Percentiles rank a stretch among this genome's conserved stretches.
These are phyloP conservation scores for Nidularia sp. DNA, from an alignment of 768 basidiomycete genomes.

Conservation along the genomic window DNA sequence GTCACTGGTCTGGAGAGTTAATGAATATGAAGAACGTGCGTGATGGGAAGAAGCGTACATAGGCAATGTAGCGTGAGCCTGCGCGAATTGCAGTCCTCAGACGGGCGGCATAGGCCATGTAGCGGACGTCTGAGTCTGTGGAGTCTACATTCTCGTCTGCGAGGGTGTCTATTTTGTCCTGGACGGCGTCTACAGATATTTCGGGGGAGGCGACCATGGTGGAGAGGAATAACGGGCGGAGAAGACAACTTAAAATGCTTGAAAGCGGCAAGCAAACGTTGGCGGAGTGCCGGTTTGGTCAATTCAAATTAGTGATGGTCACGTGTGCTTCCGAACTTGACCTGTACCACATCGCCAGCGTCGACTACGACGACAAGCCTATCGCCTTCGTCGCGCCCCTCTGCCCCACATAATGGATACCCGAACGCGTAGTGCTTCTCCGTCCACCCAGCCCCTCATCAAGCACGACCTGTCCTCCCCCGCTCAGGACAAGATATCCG, in stretches of 20 bases:
- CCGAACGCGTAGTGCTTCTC: constrained; percentile 36
- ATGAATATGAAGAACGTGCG: constrained; percentile 4
- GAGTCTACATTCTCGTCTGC: constrained; percentile 63
- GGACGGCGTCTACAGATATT: constrained; percentile 33
- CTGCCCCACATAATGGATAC: constrained; percentile 32
- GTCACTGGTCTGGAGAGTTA: constrained; percentile 61
- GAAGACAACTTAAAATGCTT: neutral
- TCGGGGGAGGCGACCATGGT: constrained; percentile 17
- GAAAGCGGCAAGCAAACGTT: neutral
- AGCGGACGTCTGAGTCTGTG: constrained; percentile 64
- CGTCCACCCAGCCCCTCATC: constrained; percentile 16
- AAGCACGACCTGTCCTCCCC: constrained; percentile 28
- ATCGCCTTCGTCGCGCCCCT: constrained; percentile 13
- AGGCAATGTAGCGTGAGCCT: constrained; percentile 69
- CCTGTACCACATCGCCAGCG: neutral
- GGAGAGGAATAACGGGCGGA: neutral
- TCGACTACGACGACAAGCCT: constrained; percentile 12
- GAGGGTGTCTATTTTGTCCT: constrained; percentile 49
- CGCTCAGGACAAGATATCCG: constrained; percentile 76
- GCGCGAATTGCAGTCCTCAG: constrained; percentile 73
- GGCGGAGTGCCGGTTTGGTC: neutral
- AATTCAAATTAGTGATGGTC: neutral
- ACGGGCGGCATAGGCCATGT: constrained; percentile 76
- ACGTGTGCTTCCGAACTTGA: neutral
- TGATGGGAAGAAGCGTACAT: constrained; percentile 38